Base-by-base conservation (phyloP, 2,329 filamentous ascomycete genomes). In the Aspergillus puulaauensis region DNA sequence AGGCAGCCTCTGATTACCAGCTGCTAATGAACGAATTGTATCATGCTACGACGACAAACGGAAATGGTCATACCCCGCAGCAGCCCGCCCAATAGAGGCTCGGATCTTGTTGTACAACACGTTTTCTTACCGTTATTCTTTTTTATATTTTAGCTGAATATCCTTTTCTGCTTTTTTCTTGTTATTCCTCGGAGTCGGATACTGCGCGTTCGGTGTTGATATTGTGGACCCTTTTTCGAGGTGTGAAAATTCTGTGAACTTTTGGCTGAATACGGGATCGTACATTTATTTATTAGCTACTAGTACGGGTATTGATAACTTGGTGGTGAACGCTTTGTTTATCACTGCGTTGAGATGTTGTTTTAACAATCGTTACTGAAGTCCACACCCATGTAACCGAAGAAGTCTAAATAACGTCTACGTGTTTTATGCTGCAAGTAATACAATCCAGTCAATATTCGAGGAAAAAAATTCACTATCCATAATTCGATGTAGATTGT, bases 1-100 rank as follows among this genome's bases (percentile, higher is more conserved):
- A 81, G 21, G 85, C 90, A 0, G 80, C 85, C 21, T 82, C 86
- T 2, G 86, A 92, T 66, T 76, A 79, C 54, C 66, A 70, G 6
- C 61, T 75, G 27, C 64, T 81, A 56, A 79, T 75, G 67, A 66
- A 70, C 21, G 77, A 78, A 59, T 62, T 81, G 40, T 67, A 73
- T 33, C 65, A 74, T 55, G 70, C 66, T 33, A 73, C 71, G 6
- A 62, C 57, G 47, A 67, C 68, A 15, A 75, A 75, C 54, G 68
- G 71, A 12, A 66, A 70, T 46, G 43, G 41, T 14, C 51, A 53
- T 49, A 60, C 63, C 41, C 57, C 63, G 7, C 62, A 65, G 56
- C 57, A 66, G 45, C 63, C 60, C 49, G 57, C 54, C 7, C 60
- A 57, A 57, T 61, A 61, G 41, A 17, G 44, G 40, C 27, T 58